Percentiles rank a stretch among this genome's conserved stretches.
phyloP scores from a whole-genome alignment of 139 green algal genomes.

The Tetraselmis striata region DNA sequence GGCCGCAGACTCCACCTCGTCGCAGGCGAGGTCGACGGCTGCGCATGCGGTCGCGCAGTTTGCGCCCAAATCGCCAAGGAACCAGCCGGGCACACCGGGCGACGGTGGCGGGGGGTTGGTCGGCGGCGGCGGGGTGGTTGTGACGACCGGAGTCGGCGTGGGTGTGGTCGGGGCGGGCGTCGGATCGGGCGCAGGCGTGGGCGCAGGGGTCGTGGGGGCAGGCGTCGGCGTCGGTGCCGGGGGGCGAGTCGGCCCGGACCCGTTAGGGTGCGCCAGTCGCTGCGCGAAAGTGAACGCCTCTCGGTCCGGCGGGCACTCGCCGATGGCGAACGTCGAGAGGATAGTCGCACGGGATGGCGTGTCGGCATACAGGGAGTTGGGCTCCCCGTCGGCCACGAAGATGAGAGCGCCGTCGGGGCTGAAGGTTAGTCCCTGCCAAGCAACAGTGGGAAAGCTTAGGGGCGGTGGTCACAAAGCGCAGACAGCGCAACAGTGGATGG shows the following conservation, averaged over 20 bases:
- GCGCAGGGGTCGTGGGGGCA: neutral
- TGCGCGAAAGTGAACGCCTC: neutral
- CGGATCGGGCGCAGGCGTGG: neutral
- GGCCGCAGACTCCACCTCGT: neutral
- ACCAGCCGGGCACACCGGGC: neutral
- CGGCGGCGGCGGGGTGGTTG: neutral
- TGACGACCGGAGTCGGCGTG: neutral
- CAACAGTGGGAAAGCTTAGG: no score
- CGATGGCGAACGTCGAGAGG: neutral
- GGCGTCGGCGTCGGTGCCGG: neutral
- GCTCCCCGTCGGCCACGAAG: neutral
- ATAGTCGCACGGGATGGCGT: neutral
- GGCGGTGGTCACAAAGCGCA: no score
- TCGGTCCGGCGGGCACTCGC: neutral
- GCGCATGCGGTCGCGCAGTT: neutral
- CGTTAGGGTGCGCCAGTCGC: neutral
- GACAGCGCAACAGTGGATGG: no score
- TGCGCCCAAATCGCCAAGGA: neutral
- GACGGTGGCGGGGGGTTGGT: neutral
- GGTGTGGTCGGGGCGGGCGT: neutral
- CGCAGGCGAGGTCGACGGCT: neutral
- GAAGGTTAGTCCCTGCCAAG: neutral
- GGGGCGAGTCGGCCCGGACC: neutral
- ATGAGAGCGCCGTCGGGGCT: neutral
- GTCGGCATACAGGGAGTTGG: neutral